Evolutionary conservation across 1,139 yeast species (phyloP).

Genomic region (Yamadazyma diddensiae): DNA sequence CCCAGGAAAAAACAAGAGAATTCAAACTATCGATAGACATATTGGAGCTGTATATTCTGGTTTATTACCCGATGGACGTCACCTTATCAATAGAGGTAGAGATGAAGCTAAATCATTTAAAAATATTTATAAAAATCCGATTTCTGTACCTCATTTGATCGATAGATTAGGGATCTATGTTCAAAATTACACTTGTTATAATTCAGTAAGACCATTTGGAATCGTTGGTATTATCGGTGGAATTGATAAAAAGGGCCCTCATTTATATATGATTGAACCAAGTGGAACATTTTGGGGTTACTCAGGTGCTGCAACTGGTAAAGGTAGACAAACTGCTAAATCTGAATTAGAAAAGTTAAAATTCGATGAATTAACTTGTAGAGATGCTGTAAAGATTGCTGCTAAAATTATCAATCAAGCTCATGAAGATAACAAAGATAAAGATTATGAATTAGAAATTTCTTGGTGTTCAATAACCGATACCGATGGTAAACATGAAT

Average conservation of each 20-base stretch:
- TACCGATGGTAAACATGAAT: slow-evolving; percentile 78
- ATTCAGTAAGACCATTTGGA: slow-evolving; percentile 97
- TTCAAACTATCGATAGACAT: slow-evolving; percentile 90
- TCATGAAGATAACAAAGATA: slow-evolving; percentile 96
- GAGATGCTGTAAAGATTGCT: slow-evolving; percentile 88
- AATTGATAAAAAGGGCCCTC: slow-evolving; percentile 83
- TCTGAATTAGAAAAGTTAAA: slow-evolving; percentile 92
- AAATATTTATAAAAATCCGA: slow-evolving; percentile 70
- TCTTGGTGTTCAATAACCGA: slow-evolving; percentile 76
- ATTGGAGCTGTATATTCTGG: slow-evolving; percentile 96
- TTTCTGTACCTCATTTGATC: slow-evolving; percentile 78
- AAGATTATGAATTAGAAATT: slow-evolving; percentile 92
- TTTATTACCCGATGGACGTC: slow-evolving; percentile 93
- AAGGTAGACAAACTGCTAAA: slow-evolving; percentile 95
- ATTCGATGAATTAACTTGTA: slow-evolving; percentile 62
- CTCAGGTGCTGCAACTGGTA: slow-evolving; percentile 95
- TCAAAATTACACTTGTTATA: slow-evolving; percentile 93
- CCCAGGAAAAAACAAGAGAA: slow-evolving; percentile 83
- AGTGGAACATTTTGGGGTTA: slow-evolving; percentile 98
- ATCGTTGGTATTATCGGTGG: slow-evolving; percentile 92
- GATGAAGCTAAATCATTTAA: slow-evolving; percentile 86
- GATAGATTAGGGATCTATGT: slow-evolving; percentile 89
- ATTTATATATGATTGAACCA: slow-evolving; percentile 95
- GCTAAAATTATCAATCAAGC: slow-evolving; percentile 91
- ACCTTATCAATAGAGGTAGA: slow-evolving; percentile 86